phyloP scores from a whole-genome alignment of 2,329 filamentous ascomycete genomes.

The Alternaria arbusti region DNA sequence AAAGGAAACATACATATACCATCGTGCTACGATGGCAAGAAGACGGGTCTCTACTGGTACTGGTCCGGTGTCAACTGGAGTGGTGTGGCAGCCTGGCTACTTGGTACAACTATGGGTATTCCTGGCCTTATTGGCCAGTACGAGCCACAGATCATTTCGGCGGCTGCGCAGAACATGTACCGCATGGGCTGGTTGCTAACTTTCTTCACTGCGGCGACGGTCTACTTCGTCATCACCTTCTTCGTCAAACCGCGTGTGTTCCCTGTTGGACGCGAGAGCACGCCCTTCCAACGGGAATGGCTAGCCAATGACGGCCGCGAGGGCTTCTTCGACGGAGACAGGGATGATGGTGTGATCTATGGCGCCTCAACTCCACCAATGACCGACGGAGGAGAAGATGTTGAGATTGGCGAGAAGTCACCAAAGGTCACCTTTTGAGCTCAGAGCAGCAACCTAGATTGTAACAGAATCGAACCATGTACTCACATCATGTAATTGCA shows the following conservation, averaged over 20 bases:
- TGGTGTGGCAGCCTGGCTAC: constrained; percentile 39
- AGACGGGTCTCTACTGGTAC: constrained; percentile 40
- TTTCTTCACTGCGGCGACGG: constrained; percentile 33
- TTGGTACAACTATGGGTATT: constrained; percentile 42
- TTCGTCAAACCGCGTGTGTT: constrained; percentile 27
- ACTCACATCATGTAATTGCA: neutral
- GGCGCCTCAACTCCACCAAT: constrained; percentile 20
- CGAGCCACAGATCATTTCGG: constrained; percentile 39
- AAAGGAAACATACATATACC: constrained; percentile 53
- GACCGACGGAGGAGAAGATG: constrained; percentile 14
- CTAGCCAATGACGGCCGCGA: constrained; percentile 35
- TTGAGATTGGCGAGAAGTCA: constrained; percentile 18
- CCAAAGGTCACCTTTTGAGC: constrained; percentile 9
- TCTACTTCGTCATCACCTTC: constrained; percentile 33
- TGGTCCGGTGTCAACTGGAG: constrained; percentile 41
- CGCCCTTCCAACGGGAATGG: constrained; percentile 25
- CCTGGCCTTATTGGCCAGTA: constrained; percentile 43
- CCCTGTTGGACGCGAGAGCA: constrained; percentile 25
- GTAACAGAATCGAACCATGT: neutral
- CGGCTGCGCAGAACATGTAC: constrained; percentile 44
- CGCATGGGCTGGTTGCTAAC: constrained; percentile 46
- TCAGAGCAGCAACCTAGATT: neutral
- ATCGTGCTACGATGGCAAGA: constrained; percentile 41
- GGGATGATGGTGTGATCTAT: constrained; percentile 16
- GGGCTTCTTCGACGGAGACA: constrained; percentile 41